Evolutionary conservation across 768 basidiomycete genomes (phyloP).

Genomic region (Podaxis sp.): DNA sequence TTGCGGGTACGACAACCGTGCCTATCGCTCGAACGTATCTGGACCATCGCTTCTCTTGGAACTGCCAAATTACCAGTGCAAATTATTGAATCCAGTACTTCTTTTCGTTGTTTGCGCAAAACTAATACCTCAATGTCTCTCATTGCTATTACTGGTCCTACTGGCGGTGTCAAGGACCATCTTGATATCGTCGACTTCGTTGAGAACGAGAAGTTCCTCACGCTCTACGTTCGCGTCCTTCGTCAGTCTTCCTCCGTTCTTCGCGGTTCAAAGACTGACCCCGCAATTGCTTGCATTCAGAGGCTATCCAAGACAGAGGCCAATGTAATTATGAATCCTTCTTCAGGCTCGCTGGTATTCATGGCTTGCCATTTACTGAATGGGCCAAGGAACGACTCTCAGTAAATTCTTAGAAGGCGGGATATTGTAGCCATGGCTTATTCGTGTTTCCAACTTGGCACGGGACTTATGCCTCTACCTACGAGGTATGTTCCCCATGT

Average conservation of each 20-base stretch:
- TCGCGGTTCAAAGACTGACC: no score
- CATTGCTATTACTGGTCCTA: not conserved
- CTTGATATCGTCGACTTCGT: constrained; percentile 43
- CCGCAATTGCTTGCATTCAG: no score
- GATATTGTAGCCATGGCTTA: constrained; percentile 53
- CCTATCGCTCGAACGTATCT: not conserved
- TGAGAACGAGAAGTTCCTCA: constrained; percentile 42
- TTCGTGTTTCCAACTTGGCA: constrained; percentile 57
- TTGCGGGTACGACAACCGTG: not conserved
- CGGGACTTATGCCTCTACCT: constrained; percentile 46
- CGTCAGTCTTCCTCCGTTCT: no score
- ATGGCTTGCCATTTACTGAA: constrained; percentile 43
- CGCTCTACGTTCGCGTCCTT: constrained; percentile 50
- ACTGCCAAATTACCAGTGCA: not conserved
- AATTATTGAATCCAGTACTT: not conserved
- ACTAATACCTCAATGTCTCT: not conserved
- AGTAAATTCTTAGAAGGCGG: constrained; percentile 27
- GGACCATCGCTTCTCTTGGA: no score
- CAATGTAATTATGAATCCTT: constrained; percentile 34
- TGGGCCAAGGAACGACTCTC: constrained; percentile 37
- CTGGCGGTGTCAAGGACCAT: constrained; percentile 30
- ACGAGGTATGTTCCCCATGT: constrained; percentile 35
- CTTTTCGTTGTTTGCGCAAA: no score
- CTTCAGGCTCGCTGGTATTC: constrained; percentile 48
- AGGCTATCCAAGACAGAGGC: no score